Evolutionary conservation across 2,329 filamentous ascomycete genomes (phyloP).

Genomic region (Microdochium nivale): DNA sequence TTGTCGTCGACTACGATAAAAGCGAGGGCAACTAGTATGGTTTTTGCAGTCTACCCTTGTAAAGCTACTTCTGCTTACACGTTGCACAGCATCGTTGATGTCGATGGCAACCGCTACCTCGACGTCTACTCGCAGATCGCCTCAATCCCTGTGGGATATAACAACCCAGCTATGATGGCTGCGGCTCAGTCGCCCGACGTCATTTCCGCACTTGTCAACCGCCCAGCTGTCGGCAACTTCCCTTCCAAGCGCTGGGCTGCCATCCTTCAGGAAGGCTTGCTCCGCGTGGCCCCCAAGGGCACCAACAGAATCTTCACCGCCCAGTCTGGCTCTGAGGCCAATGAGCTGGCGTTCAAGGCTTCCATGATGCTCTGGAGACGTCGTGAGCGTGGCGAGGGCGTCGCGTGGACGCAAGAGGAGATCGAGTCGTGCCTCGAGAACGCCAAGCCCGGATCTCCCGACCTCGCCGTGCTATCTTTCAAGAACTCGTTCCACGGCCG

Average conservation of each 20-base stretch:
- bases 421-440: conserved; percentile 62
- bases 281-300: conserved; percentile 66
- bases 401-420: conserved; percentile 65
- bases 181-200: conserved; percentile 64
- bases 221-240: conserved; percentile 74
- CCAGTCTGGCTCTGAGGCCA: conserved; percentile 72
- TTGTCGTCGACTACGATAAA: conserved; percentile 43
- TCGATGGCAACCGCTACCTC: conserved; percentile 39
- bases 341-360: conserved; percentile 79
- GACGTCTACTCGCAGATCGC: conserved; percentile 51
- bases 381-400: conserved; percentile 58
- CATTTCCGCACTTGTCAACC: conserved; percentile 66
- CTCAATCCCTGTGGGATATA: conserved; percentile 77
- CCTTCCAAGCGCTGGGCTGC: conserved; percentile 67
- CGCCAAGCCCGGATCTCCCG: conserved; percentile 61
- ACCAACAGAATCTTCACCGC: conserved; percentile 75
- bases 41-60: background rate
- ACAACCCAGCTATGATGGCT: conserved; percentile 59
- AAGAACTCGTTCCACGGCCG: conserved; percentile 72
- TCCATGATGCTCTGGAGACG: conserved; percentile 76
- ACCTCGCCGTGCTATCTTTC: conserved; percentile 73
- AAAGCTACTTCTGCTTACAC: background rate
- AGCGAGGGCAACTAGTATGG: conserved; percentile 40
- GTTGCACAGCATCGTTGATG: conserved; percentile 30
- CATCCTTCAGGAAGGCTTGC: conserved; percentile 61